These are phyloP conservation scores for Fusarium sp. DNA, from an alignment of 2,329 filamentous ascomycete genomes.

Conservation along the genomic window DNA sequence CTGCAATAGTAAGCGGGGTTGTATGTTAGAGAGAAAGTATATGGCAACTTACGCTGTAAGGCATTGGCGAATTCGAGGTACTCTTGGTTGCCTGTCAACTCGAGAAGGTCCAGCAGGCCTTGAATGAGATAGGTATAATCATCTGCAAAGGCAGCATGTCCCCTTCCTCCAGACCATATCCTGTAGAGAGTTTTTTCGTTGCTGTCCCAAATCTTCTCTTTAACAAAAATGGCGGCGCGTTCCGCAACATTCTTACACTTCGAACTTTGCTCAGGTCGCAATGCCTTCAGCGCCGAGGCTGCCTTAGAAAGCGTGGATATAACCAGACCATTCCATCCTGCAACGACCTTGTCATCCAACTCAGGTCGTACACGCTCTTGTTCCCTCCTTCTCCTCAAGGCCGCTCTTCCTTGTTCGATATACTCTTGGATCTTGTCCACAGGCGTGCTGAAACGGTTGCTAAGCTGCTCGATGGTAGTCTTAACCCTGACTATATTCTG, in stretches of 20 bases:
- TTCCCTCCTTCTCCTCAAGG: conserved; percentile 78
- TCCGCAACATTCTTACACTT: conserved; percentile 75
- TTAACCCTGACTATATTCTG: conserved; percentile 87
- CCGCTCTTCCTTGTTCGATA: conserved; percentile 74
- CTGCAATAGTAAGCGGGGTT: conserved; percentile 53
- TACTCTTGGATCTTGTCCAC: conserved; percentile 76
- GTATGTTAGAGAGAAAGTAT: neutral
- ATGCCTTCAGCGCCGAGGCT: conserved; percentile 72
- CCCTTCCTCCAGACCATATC: conserved; percentile 76
- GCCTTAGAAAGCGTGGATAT: conserved; percentile 85
- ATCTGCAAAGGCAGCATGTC: conserved; percentile 83
- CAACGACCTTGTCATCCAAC: conserved; percentile 89
- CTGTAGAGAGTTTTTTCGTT: conserved; percentile 74
- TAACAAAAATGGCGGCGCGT: conserved; percentile 79
- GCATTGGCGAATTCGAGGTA: conserved; percentile 85
- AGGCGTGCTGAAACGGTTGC: conserved; percentile 79
- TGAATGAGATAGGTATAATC: conserved; percentile 93
- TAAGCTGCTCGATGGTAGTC: conserved; percentile 75
- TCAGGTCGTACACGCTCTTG: conserved; percentile 80
- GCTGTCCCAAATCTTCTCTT: conserved; percentile 77
- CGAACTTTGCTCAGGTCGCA: conserved; percentile 68
- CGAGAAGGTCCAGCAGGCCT: conserved; percentile 86
- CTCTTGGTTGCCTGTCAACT: conserved; percentile 80
- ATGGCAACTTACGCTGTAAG: conserved; percentile 72
- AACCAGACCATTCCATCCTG: conserved; percentile 88